Evolutionary conservation across 2,329 filamentous ascomycete species (phyloP), one percentile per base, ranked within the genome.

Genomic region (Ciborinia camelliae): DNA sequence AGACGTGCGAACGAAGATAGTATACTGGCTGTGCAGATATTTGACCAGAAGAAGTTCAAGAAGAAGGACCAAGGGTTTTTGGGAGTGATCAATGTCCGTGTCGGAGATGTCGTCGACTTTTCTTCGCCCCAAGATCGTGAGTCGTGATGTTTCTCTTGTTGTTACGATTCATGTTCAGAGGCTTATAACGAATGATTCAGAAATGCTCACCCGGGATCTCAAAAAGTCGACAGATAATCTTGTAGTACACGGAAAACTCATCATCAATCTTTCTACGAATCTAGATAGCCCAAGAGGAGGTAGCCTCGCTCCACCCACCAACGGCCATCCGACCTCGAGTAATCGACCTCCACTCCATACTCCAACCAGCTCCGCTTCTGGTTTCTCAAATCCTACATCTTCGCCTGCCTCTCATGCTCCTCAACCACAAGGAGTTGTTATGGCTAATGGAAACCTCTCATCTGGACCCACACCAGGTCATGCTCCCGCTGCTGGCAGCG

Each of bases 41-140:
- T 99, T 76, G 95, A 99, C 79, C 95, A 99, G 80, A 97, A 97
- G 82, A 99, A 99, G 81, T 99, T 99, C 81, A 99, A 99, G 84
- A 99, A 99, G 86, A 99, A 98, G 92, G 95, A 99, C 73, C 95
- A 99, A 77, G 95, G 95, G 10, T 99, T 99, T 76, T 83, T 99
- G 8, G 95, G 95, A 65, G 95, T 99, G 63, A 97, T 99, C 75
- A 99, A 99, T 77, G 90, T 99, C 73, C 89, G 93, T 66, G 90
- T 99, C 71, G 95, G 95, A 73, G 93, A 96, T 82, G 90, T 95
- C 47, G 92, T 99, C 72, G 94, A 97, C 76, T 81, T 99, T 70
- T 89, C 91, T 68, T 86, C 91, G 65, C 92, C 93, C 65, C 90
- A 92, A 69, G 95, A 98, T 81, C 94, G 95, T 98, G 83, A 75